A percentile compares a stretch with the other conserved stretches of the same genome.
phyloP scores from a whole-genome alignment of 805 yeast genomes.

The Teunomyces funiuensis region DNA sequence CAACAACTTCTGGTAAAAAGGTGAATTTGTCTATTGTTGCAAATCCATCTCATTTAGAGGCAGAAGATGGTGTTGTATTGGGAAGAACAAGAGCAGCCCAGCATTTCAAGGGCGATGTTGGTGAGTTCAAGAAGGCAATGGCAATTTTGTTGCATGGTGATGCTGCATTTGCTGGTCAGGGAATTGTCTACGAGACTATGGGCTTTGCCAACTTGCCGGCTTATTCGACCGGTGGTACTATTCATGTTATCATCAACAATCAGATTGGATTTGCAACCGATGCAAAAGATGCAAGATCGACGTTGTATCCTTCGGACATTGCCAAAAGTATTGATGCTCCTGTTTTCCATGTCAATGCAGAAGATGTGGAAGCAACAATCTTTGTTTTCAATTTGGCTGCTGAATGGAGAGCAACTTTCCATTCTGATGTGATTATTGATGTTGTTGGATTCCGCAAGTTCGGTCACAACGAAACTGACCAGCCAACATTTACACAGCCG shows the following conservation, averaged over 20 bases:
- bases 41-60: constrained; percentile 97
- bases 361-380: constrained; percentile 90
- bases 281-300: constrained; percentile 95
- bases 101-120: constrained; percentile 85
- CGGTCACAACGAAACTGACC: constrained; percentile 99
- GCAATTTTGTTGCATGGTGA: constrained; percentile 96
- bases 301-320: constrained; percentile 96
- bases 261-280: constrained; percentile 99
- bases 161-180: constrained; percentile 98
- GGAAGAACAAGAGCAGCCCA: constrained; percentile 97
- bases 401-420: constrained; percentile 96
- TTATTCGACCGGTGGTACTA: constrained; percentile 96
- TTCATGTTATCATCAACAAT: constrained; percentile 93
- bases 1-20: constrained; percentile 96
- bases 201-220: constrained; percentile 92
- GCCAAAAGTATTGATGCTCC: constrained; percentile 97
- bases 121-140: constrained; percentile 81
- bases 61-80: constrained; percentile 97
- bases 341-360: constrained; percentile 98
- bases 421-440: constrained; percentile 93
- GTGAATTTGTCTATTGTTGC: constrained; percentile 96
- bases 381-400: constrained; percentile 95
- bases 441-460: constrained; percentile 97
- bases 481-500: constrained; percentile 98
- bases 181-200: constrained; percentile 98